Evolutionary conservation across 2,329 filamentous ascomycete species (phyloP).

Genomic region (Magnaporthiopsis poae): DNA sequence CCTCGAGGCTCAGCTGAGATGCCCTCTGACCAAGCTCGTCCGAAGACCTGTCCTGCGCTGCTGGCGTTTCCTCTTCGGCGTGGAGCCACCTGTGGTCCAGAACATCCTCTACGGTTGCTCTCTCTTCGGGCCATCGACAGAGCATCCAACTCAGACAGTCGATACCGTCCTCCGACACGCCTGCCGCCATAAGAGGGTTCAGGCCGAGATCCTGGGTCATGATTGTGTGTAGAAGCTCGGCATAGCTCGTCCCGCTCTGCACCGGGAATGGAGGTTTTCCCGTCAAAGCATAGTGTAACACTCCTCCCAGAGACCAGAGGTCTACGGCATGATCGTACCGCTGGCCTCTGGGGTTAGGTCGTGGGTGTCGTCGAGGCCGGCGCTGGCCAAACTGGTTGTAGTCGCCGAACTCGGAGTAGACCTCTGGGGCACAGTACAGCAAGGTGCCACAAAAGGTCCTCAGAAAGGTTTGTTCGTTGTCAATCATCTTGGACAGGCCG

Average conservation of each 20-base stretch:
- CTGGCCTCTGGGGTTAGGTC: slow-evolving; percentile 42
- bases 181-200: slow-evolving; percentile 45
- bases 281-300: slow-evolving; percentile 79
- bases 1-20: slow-evolving; percentile 54
- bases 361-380: slow-evolving; percentile 51
- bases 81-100: slow-evolving; percentile 66
- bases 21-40: slow-evolving; percentile 50
- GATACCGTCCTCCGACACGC: slow-evolving; percentile 57
- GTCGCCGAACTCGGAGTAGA: slow-evolving; percentile 66
- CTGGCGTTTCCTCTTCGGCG: slow-evolving; percentile 25
- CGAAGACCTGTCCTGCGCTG: slow-evolving; percentile 51
- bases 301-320: slow-evolving; percentile 90
- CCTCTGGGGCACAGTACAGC: slow-evolving; percentile 90
- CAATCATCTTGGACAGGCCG: slow-evolving; percentile 87
- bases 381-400: slow-evolving; percentile 62
- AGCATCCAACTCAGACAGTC: slow-evolving; percentile 73
- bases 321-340: slow-evolving; percentile 88
- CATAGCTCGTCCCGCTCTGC: slow-evolving; percentile 63
- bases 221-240: slow-evolving; percentile 72
- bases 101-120: slow-evolving; percentile 64
- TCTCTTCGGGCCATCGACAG: slow-evolving; percentile 64
- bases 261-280: slow-evolving; percentile 72
- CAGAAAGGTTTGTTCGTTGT: slow-evolving; percentile 80
- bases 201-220: slow-evolving; percentile 68
- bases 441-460: slow-evolving; percentile 95